Conservation (phyloP, 1,284 basidiomycete species). For the Ustanciosporium gigantosporum region DNA sequence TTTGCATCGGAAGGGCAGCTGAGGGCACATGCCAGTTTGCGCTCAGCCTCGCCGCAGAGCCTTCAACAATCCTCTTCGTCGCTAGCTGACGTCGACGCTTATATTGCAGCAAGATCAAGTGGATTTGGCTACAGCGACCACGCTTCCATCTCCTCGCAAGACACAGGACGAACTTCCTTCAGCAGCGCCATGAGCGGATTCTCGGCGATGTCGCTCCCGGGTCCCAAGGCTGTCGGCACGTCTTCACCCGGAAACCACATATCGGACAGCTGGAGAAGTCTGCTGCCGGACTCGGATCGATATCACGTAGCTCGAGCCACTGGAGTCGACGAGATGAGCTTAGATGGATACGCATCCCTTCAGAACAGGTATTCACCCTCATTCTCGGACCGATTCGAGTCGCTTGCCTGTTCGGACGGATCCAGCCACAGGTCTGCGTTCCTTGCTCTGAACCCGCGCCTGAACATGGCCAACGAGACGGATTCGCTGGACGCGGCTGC, state of each 20-base stretch:
- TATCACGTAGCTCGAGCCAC: slow-evolving; percentile 16
- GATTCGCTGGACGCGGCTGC: slow-evolving; percentile 4
- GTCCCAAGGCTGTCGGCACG: slow-evolving; percentile 2
- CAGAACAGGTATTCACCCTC: slow-evolving; percentile 5
- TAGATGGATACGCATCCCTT: not conserved
- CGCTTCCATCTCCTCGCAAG: slow-evolving; percentile 15
- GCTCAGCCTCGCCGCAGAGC: slow-evolving; percentile 15
- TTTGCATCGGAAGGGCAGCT: slow-evolving; percentile 28
- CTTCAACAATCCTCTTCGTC: slow-evolving; percentile 3
- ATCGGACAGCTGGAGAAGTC: slow-evolving; percentile 37
- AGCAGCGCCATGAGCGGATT: slow-evolving; percentile 33
- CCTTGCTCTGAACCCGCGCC: slow-evolving; percentile 12
- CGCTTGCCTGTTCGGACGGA: slow-evolving; percentile 12
- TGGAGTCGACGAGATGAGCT: not conserved
- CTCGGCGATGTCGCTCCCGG: slow-evolving; percentile 33
- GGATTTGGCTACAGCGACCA: no score
- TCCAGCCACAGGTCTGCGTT: slow-evolving; percentile 24
- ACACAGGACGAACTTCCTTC: slow-evolving; percentile 27
- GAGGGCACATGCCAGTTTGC: slow-evolving; percentile 4
- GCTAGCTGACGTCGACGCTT: not conserved
- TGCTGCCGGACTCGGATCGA: slow-evolving; percentile 33
- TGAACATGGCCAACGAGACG: not conserved
- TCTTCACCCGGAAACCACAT: slow-evolving; percentile 5
- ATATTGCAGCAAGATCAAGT: not conserved
- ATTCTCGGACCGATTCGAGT: slow-evolving; percentile 23